These are phyloP conservation scores for Tulasnella sp. DNA, from an alignment of 768 basidiomycete genomes.

Conservation along the genomic window DNA sequence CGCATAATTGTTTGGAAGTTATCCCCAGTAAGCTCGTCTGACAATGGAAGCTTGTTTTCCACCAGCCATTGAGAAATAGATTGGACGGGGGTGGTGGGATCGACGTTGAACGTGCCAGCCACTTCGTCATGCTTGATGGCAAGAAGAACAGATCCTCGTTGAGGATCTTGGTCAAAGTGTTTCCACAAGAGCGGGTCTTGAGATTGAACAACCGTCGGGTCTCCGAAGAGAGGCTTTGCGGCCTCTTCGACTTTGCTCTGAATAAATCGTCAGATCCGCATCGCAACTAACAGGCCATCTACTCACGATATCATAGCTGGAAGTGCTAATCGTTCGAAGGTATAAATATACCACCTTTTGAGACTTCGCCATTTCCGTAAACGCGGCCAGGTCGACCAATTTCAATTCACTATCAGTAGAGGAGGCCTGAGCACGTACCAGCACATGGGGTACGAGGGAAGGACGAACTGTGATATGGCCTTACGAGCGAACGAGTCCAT, in stretches of 20 bases:
- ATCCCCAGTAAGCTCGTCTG: slow-evolving; percentile 60
- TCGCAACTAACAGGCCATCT: background rate
- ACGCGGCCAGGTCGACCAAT: slow-evolving; percentile 27
- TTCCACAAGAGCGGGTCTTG: slow-evolving; percentile 28
- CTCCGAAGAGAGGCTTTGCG: slow-evolving; percentile 37
- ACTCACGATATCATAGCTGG: slow-evolving; percentile 26
- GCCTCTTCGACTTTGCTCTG: slow-evolving; percentile 47
- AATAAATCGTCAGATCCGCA: background rate
- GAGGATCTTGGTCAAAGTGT: slow-evolving; percentile 24
- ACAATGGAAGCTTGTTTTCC: slow-evolving; percentile 56
- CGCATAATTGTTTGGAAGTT: slow-evolving; percentile 83
- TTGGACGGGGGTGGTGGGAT: background rate
- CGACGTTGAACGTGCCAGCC: slow-evolving; percentile 11
- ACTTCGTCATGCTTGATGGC: slow-evolving; percentile 14
- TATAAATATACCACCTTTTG: slow-evolving; percentile 50
- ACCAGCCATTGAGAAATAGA: slow-evolving; percentile 41
- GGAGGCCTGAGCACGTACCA: background rate
- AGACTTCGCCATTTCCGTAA: slow-evolving; percentile 34
- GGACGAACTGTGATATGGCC: slow-evolving; percentile 43
- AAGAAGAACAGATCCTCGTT: slow-evolving; percentile 20
- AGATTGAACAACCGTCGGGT: slow-evolving; percentile 38
- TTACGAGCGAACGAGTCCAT: slow-evolving; percentile 64
- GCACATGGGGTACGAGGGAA: background rate
- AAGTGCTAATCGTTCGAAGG: slow-evolving; percentile 31
- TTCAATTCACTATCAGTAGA: slow-evolving; percentile 28